Evolutionary conservation across 208 protist species (phyloP), one percentile per base, ranked within the genome.

Genomic region (Balamuthia mandrillaris): DNA sequence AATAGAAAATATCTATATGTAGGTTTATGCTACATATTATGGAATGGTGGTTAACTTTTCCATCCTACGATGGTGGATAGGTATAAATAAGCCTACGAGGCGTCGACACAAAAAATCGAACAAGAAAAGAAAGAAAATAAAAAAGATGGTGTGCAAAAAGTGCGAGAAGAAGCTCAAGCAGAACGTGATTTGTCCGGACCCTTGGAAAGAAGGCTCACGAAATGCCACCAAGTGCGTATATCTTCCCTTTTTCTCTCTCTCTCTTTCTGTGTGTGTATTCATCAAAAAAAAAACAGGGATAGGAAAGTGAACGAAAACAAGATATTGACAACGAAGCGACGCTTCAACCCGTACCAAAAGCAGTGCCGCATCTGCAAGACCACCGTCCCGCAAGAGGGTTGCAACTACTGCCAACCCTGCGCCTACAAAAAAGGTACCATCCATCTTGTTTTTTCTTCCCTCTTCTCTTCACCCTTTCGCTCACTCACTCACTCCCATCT

Each of bases 401-500:
- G 33, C 31, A n/a, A n/a, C n/a, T 81, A 81, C 72, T 81, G 72
- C 72, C 72, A 81, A 5, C 45, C 27, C 44, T 81, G 72, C 51
- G 72, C 72, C 44, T 81, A 81, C 72, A 81, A 81, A 49, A 81
- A 81, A 37, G 72, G 72, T 37, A 81, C 49, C n/a, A 56, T 24
- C n/a, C 49, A 56, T n/a, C n/a, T 56, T n/a, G n/a, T 56, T 18
- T 56, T 18, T 56, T 18, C n/a, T 56, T 56, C 18, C 49, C 49
- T 56, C 49, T n/a, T n/a, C 49, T 56, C 49, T 56, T 56, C 49
- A 56, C 49, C 18, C 49, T 18, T 56, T 24, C 18, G 49, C 18
- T 56, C 18, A 56, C 18, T 56, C 18, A n/a, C n/a, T n/a, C n/a
- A n/a, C n/a, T 56, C n/a, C 18, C 18, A n/a, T 56, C 18, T 56